Evolutionary conservation across 2,329 filamentous ascomycete genomes (phyloP), one percentile per base, ranked within the genome.

Genomic region (Fusarium armeniacum): DNA sequence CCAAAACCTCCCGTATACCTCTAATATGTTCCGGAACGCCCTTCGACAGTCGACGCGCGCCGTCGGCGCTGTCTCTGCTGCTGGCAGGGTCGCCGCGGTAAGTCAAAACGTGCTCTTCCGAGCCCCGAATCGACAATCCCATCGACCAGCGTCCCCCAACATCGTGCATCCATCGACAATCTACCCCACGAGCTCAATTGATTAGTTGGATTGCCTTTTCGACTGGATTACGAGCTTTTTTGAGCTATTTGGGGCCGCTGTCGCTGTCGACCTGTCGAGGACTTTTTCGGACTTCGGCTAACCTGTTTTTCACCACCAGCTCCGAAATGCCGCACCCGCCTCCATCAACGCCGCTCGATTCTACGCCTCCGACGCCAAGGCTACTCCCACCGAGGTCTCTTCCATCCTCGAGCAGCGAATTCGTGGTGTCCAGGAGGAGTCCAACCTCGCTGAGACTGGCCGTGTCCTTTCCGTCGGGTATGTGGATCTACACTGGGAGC

Each of bases 351-450:
- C 88, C 79, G 84, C 90, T 83, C 93, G 96, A 85, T 89, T 89
- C 84, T 98, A 97, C 86, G 95, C 93, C 82, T 86, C 91, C 84
- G 94, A 97, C 80, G 92, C 93, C 77, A 98, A 98, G 90, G 94
- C 96, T 79, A 85, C 94, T 67, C 96, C 96, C 78, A 99, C 95
- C 79, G 96, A 99, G 89, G 95, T 98, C 79, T 98, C 96, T 77
- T 98, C 95, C 78, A 98, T 99, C 84, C 93, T 99, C 82, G 96
- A 98, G 89, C 95, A 98, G 90, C 90, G 94, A 85, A 99, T 99
- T 81, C 93, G 96, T 82, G 96, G 96, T 88, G 93, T 98, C 77
- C 93, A 97, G 85, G 96, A 98, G 87, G 96, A 98, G 88, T 88
- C 93, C 81, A 90, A 89, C 83, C 92, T 99, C 79, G 94, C 96